Evolutionary conservation across 768 basidiomycete genomes (phyloP), one percentile per base, ranked within the genome.

Genomic region (Boletus reticuloceps): DNA sequence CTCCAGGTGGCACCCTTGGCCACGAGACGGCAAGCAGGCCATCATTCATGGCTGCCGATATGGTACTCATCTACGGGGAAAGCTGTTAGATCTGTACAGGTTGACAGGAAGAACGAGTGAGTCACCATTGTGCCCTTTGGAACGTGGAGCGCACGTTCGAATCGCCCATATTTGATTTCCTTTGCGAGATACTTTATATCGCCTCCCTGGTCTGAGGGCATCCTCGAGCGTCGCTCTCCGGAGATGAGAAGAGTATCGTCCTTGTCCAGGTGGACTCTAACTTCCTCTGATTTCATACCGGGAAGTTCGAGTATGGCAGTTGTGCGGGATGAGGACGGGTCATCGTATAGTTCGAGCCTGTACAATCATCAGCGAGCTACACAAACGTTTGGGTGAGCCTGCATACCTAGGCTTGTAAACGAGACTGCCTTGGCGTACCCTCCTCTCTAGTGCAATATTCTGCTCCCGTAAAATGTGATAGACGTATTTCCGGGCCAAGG

Each of bases 281-380:
- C 56, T 14, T 76, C 69, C 20, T 73, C 68, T 19, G 66, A 62
- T 29, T 68, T 69, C 51, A 78, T 60, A 19, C 76, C 76, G 17
- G 76, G 76, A 17, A 78, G 66, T 51, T 77, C 76, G 10, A 77
- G 64, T 1, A 63, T 61, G 8, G 77, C 75, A 17, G 64, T 67
- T 41, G 75, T 63, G 45, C 65, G 62, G 5, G 70, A 65, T 14
- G 62, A 67, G 1, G 62, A 56, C 1, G 72, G 67, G 40, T 75
- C 71, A 57, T 77, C 74, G 50, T 64, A 77, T 25, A 78, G 29
- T 50, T 77, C 76, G 53, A 76, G 69, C 42, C 76, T 78, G 53
- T 31, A 25, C 48, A 34, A 25, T 13, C 4, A 40, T 71, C 16
- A 71, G 60, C 17, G 17, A 9, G 51, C 57, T 58, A 47, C 31